A percentile compares a stretch with the other conserved stretches of the same genome.
These are phyloP conservation scores for Boletellus ananas DNA, from an alignment of 768 basidiomycete species.

Conservation along the genomic window DNA sequence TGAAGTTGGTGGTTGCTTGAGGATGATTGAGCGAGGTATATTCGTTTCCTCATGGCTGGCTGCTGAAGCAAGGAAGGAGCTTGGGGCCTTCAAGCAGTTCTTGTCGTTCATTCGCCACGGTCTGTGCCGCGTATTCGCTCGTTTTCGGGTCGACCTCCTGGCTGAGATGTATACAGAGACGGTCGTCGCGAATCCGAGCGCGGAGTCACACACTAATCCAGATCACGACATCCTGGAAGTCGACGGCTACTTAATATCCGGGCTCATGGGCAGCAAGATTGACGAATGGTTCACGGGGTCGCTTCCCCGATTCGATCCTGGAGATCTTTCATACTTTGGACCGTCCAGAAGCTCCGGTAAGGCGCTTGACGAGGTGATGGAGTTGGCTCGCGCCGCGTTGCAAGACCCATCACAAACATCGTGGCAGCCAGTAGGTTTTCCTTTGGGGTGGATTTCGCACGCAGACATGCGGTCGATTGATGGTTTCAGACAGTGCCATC, in stretches of 20 bases:
- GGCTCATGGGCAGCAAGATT: constrained; percentile 63
- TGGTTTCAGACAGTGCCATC: constrained; percentile 43
- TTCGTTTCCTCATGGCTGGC: constrained; percentile 68
- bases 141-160: constrained; percentile 9
- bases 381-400: constrained; percentile 47
- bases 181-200: constrained; percentile 46
- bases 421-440: constrained; percentile 51
- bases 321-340: constrained; percentile 27
- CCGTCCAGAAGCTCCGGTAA: constrained; percentile 18
- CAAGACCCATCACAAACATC: constrained; percentile 44
- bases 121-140: constrained; percentile 32
- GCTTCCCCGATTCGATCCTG: constrained; percentile 31
- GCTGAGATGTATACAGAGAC: constrained; percentile 38
- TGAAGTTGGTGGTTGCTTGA: constrained; percentile 51
- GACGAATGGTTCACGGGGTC: constrained; percentile 80
- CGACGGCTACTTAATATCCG: constrained; percentile 72
- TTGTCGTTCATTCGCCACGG: constrained; percentile 75
- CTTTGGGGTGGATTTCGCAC: constrained; percentile 23
- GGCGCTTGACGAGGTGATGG: constrained; percentile 37
- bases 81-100: constrained; percentile 73
- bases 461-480: constrained; percentile 26
- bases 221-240: constrained; percentile 76
- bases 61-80: constrained; percentile 59
- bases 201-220: constrained; percentile 45
- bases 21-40: constrained; percentile 53